A percentile compares a stretch with the other conserved stretches of the same genome.
Conservation (phyloP, 805 yeast genomes). For the Priceomyces fermenticarens region DNA sequence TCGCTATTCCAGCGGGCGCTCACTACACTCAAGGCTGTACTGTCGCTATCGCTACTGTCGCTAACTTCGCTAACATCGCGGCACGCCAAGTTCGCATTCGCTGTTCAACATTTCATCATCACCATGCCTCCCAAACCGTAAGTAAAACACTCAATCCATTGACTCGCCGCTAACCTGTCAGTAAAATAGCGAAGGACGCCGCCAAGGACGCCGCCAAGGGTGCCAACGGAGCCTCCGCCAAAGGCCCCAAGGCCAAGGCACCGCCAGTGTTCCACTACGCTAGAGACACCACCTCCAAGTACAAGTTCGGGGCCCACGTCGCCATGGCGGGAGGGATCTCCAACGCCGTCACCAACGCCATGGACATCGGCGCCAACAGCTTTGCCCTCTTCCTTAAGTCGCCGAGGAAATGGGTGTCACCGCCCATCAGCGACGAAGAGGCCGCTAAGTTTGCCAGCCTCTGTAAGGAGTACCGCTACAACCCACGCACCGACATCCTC, state of each 20-base stretch:
- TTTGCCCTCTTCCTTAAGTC: constrained; percentile 90
- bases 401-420: constrained; percentile 89
- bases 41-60: too few species aligned
- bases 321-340: constrained; percentile 79
- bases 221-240: background rate
- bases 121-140: background rate
- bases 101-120: background rate
- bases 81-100: too few species aligned
- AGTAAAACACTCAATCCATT: background rate
- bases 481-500: constrained; percentile 73
- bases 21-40: too few species aligned
- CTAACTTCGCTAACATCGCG: too few species aligned
- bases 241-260: background rate
- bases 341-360: constrained; percentile 55
- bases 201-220: too few species aligned
- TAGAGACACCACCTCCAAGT: constrained; percentile 11
- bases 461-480: constrained; percentile 62
- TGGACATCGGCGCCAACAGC: constrained; percentile 62
- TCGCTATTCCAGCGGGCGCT: too few species aligned
- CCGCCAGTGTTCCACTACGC: constrained; percentile 14
- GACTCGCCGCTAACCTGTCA: background rate
- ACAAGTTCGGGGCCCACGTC: constrained; percentile 87
- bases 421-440: constrained; percentile 67
- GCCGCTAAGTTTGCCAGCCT: constrained; percentile 59
- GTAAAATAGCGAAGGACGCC: background rate